These are phyloP conservation scores for Dryadomyces quercivorus DNA, from an alignment of 2,329 filamentous ascomycete genomes.

Conservation along the genomic window DNA sequence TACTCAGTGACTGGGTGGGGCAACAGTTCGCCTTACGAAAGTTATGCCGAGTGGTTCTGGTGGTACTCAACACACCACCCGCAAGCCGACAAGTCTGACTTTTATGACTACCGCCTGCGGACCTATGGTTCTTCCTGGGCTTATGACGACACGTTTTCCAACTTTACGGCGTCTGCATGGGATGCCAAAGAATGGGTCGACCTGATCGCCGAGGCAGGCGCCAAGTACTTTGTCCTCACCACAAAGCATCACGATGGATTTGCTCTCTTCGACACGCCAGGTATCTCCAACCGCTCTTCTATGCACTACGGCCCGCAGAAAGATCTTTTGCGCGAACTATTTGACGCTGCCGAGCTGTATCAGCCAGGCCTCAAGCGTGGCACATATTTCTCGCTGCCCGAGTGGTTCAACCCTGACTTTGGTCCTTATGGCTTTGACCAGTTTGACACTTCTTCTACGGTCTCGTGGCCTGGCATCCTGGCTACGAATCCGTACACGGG, in stretches of 20 bases:
- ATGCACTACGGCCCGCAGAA: constrained; percentile 27
- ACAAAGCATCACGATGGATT: constrained; percentile 37
- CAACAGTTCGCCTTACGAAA: constrained; percentile 25
- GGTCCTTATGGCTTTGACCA: constrained; percentile 27
- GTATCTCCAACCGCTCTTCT: constrained; percentile 26
- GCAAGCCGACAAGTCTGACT: constrained; percentile 8
- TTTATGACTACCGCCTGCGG: constrained; percentile 12
- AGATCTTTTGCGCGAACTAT: constrained; percentile 29
- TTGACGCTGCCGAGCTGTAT: constrained; percentile 26
- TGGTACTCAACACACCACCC: constrained; percentile 23
- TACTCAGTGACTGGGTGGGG: constrained; percentile 47
- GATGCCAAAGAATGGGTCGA: constrained; percentile 20
- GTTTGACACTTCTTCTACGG: not conserved
- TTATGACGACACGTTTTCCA: constrained; percentile 23
- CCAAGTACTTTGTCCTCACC: constrained; percentile 32
- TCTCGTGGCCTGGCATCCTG: constrained; percentile 23
- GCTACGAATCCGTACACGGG: constrained; percentile 32
- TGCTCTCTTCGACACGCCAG: constrained; percentile 26
- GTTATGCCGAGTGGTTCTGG: constrained; percentile 37
- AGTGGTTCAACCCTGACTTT: constrained; percentile 36
- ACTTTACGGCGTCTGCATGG: constrained; percentile 10
- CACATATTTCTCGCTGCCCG: constrained; percentile 35
- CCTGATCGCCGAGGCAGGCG: constrained; percentile 23
- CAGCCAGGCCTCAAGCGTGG: constrained; percentile 30
- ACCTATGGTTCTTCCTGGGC: constrained; percentile 10